Evolutionary conservation across 2,329 filamentous ascomycete genomes (phyloP), one percentile per base, ranked within the genome.

Genomic region (Phaeosphaeria sp.): DNA sequence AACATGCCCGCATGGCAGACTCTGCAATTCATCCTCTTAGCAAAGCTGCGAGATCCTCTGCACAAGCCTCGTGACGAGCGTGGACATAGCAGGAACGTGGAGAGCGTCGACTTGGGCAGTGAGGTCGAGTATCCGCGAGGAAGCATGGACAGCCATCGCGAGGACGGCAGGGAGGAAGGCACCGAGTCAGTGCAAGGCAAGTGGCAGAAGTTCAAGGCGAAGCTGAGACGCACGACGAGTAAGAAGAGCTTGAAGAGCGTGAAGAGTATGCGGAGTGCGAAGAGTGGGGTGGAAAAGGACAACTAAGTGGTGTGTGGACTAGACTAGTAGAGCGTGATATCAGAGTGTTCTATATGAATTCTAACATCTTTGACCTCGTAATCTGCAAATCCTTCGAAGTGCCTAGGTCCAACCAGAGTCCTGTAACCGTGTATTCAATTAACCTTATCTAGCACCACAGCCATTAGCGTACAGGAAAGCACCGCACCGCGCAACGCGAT

Each of bases 1-100:
- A 63, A 71, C 46, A 73, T 75, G 71, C 57, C 73, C 2, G 74
- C 67, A 2, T 77, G 74, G 74, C 63, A 76, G 54, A 77, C 73
- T 6, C 62, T 76, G 1, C 61, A 76, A 25, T 77, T 71, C 49
- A 71, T 77, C 61, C 54, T 77, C 1, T 52, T 72, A 1, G 67
- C 64, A 6, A 36, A 13, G 30, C 30, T 11, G 13, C 30, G 30
- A 11, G 30, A 36, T 11, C 6, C 30, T 3, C 7, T 11, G 13
- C 30, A 36, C 44, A 33, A 50, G 52, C n/a, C 43, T 55, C 6
- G 52, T 46, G 7, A 42, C 11, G 21, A 17, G 48, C 10, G 55
- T 41, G 15, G 50, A 18, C 60, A 65, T 21, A 51, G 53, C 9
- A 55, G 59, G 13, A 64, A 62, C 25, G 50, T 65, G 6, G 67